These are phyloP conservation scores for Nakazawaea wickerhamii DNA, from an alignment of 805 yeast species.

Conservation along the genomic window DNA sequence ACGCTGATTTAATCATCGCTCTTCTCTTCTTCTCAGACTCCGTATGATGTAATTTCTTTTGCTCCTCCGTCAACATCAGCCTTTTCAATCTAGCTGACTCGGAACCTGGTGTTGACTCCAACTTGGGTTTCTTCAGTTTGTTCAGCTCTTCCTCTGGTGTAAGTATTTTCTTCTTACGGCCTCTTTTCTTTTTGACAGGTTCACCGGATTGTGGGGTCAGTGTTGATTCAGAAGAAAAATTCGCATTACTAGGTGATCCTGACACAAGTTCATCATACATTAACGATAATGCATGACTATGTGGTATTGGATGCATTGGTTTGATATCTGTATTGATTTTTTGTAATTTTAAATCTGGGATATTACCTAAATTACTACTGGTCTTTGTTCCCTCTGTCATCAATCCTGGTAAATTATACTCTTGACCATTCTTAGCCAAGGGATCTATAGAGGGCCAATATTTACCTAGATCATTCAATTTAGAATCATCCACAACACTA, in stretches of 20 bases:
- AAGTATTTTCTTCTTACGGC: slow-evolving; percentile 8
- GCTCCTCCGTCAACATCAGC: slow-evolving; percentile 24
- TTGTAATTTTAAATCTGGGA: slow-evolving; percentile 9
- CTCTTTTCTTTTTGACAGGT: slow-evolving; percentile 11
- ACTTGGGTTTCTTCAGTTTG: not conserved
- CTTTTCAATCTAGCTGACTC: not conserved
- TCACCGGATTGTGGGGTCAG: not conserved
- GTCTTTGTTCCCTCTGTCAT: slow-evolving; percentile 1
- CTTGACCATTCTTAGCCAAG: slow-evolving; percentile 3
- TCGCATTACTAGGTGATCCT: not conserved
- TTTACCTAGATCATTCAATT: slow-evolving; percentile 22
- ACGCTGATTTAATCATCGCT: slow-evolving; percentile 30
- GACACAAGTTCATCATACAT: not conserved
- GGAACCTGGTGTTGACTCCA: not conserved
- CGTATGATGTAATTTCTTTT: slow-evolving; percentile 31
- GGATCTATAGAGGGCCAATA: slow-evolving; percentile 31
- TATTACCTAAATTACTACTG: too few species aligned
- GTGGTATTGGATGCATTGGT: slow-evolving; percentile 6
- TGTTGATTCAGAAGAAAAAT: not conserved
- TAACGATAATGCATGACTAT: slow-evolving; percentile 3
- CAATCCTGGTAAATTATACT: not conserved
- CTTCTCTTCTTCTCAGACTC: slow-evolving; percentile 34
- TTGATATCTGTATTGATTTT: not conserved
- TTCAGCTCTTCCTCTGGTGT: not conserved
- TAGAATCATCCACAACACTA: slow-evolving; percentile 29